Base-by-base conservation (phyloP, 139 green algal genomes). In the Coelastrella sp. region DNA sequence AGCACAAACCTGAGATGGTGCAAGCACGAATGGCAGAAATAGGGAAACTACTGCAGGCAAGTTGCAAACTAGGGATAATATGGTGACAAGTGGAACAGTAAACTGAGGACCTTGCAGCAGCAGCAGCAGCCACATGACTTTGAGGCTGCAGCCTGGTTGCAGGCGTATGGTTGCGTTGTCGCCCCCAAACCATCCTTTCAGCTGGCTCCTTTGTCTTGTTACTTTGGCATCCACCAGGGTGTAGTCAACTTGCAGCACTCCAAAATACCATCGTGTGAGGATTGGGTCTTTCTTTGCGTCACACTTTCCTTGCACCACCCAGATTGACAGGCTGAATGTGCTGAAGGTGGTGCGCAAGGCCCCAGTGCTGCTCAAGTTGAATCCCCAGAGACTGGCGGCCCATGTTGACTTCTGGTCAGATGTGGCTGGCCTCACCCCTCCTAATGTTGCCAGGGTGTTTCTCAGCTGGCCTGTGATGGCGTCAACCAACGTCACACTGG, bases 41-140 rank as follows among this genome's bases (percentile, higher is more conserved):
- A 68, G 49, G 14, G 0, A 4, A 88, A 35, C 6, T 88, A 49
- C 56, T 88, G 49, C 84, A 88, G 68, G 84, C 68, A n/a, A 81
- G 74, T 81, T 81, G 10, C 7, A 15, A 58, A 19, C 72, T 1
- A 59, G 14, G 65, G 14, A 4, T 15, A 3, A 73, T 73, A 73
- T 73, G 65, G 14, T 4, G 14, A 17, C 65, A 73, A 0, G 65
- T 17, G 15, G 14, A 73, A 73, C 15, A 17, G 14, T 73, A 4
- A 15, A 15, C 14, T 17, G 15, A 80, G 19, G 14, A 80, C 22
- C 73, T 15, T 56, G 27, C 1, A 11, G 73, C 15, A 80, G 73
- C 15, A 80, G 73, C 73, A 22, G 65, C 35, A 49, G 35, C 3
- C 35, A 49, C 35, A 49, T 49, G 35, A 49, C 35, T 49, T 49